Base-by-base conservation (phyloP, 2,329 filamentous ascomycete species). In the Diaporthe ilicicola region DNA sequence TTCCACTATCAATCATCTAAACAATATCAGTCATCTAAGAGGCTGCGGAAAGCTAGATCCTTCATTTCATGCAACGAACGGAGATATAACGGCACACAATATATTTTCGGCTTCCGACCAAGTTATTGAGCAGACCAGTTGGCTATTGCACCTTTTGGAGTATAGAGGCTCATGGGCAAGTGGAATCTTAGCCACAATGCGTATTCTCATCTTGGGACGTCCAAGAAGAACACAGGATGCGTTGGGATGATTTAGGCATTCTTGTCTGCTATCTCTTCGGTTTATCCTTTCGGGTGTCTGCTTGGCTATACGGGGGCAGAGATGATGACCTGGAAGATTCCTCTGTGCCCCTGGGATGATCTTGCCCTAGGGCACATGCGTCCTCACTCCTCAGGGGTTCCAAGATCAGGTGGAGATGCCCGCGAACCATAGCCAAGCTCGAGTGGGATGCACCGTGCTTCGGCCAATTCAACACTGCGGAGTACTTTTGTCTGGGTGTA, bases 401-500 rank as follows among this genome's bases (percentile, higher is more conserved):
- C 10, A 34, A 34, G 29, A 48, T 62, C 19, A 19, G 32, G 59
- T 48, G 59, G 59, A 13, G 42, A 32, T 17, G 9, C 4, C 24
- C 22, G 29, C 8, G 34, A 27, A 10, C 55, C 24, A 42, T 6
- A 15, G 1, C 34, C 37, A 24, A 2, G 34, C 37, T 62, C 27
- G 10, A 17, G 59, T 34, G 29, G 59, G 42, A 34, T 22, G 42
- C 53, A 56, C 61, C 29, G 51, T 53, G 50, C 61, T 59, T 48
- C 59, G 27, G 37, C 53, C 32, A 15, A 19, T 34, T 32, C 29
- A 1, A 51, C 15, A 24, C 50, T 51, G 69, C 62, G 44, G 13
- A 48, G 69, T 59, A 66, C 53, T 70, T 51, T n/a, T 67, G 61
- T 59, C 7, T 67, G 46, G 44, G 29, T 32, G 32, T 34, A 22